Conservation (phyloP, 257 asterid genomes). For the Paulownia fortunei region DNA sequence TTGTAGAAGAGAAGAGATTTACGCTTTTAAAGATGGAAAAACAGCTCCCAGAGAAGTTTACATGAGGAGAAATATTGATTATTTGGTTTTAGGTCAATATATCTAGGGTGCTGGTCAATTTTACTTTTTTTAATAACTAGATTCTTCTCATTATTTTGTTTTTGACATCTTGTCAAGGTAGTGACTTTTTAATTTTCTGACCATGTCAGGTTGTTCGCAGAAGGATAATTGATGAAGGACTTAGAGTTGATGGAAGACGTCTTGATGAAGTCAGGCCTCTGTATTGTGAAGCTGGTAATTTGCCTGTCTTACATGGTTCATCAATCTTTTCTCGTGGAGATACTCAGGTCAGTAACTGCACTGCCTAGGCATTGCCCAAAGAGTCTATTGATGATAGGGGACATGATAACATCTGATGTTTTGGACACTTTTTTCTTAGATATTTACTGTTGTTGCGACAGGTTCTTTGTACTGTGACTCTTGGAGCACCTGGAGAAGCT, state of each 20-base stretch:
- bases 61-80: neutral
- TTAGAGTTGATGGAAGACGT: conserved; percentile 90
- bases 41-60: conserved; percentile 1
- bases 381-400: conserved; percentile 6
- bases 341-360: conserved; percentile 73
- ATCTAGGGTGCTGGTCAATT: neutral
- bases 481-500: conserved; percentile 98
- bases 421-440: conserved; percentile 11
- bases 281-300: conserved; percentile 87
- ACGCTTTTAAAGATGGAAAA: conserved; percentile 6
- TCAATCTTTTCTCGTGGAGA: conserved; percentile 92
- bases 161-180: conserved; percentile 22
- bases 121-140: neutral
- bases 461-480: conserved; percentile 97
- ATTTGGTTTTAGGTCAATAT: neutral
- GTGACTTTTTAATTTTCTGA: conserved; percentile 39
- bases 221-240: conserved; percentile 84
- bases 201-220: conserved; percentile 77
- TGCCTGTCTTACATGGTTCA: conserved; percentile 87
- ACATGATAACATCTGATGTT: conserved; percentile 6
- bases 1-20: conserved; percentile 8
- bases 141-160: conserved; percentile 23
- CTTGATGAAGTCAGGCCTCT: conserved; percentile 94
- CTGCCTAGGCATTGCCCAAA: conserved; percentile 1
- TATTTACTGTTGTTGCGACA: conserved; percentile 41